Base-by-base conservation (phyloP, 2,329 filamentous ascomycete species). In the Talaromyces sp. region DNA sequence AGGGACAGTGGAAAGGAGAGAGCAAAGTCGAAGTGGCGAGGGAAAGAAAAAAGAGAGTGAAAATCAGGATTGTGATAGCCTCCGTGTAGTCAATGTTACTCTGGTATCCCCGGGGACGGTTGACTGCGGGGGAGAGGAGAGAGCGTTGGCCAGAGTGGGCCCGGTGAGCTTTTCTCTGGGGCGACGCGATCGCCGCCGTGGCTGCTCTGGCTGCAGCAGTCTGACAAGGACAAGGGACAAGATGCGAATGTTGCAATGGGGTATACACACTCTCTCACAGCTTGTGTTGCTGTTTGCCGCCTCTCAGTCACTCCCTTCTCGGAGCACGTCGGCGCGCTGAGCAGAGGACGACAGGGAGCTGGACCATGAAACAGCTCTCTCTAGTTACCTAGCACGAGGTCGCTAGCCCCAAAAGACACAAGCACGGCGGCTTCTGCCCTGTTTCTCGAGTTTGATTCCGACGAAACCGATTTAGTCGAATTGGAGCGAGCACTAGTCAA, bases 31-130 rank as follows among this genome's bases (percentile, higher is more conserved):
- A 61, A 61, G n/a, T 30, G 28, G 54, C 4, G 60, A 55, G 59
- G 57, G 57, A 28, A 44, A 59, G 54, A 42, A 53, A 61, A 61
- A 61, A 63, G 62, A 54, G 60, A 59, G 57, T 61, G 42, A 54
- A 39, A 58, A 42, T 28, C 55, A 28, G 56, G 32, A 58, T 51
- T 27, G 42, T 13, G 19, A 47, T 13, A 52, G 13, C 27, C 19
- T 51, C 28, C 28, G n/a, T 28, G 22, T 32, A 25, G 55, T 32
- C 36, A 42, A 49, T 49, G 56, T 15, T 58, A 44, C 27, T 47
- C 32, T 52, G 59, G 59, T 58, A 57, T 49, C 47, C 59, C 49
- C 47, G 55, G 59, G 54, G 59, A 57, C 57, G 47, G 57, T 39
- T 15, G 22, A 28, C 56, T 53, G 57, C 57, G 57, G 57, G 57